phyloP scores from a whole-genome alignment of 2,329 filamentous ascomycete genomes.

The Trichoderma harzianum region DNA sequence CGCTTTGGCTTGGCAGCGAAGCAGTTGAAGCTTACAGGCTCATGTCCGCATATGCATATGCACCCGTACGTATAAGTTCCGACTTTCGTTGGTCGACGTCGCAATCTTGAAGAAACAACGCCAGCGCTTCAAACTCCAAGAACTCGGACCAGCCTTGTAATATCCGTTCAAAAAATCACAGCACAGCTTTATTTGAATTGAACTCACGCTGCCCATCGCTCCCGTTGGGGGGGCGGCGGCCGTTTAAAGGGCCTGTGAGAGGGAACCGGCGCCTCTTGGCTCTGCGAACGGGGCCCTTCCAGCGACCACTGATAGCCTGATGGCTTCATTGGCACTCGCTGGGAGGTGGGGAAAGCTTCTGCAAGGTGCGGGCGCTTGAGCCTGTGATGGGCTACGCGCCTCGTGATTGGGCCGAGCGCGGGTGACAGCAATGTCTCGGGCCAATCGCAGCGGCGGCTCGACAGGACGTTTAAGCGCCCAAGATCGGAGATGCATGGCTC shows the following conservation, averaged over 20 bases:
- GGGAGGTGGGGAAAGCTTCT: constrained; percentile 11
- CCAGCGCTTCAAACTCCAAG: neutral
- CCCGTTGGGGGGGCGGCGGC: neutral
- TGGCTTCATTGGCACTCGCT: neutral
- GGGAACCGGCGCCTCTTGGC: constrained; percentile 5
- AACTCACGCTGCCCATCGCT: neutral
- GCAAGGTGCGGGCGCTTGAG: constrained; percentile 14
- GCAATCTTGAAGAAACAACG: neutral
- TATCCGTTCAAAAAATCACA: neutral
- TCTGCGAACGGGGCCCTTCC: neutral
- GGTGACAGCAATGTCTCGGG: neutral
- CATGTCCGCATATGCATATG: constrained; percentile 7
- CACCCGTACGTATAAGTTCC: neutral
- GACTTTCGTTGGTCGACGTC: neutral
- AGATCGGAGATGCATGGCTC: constrained; percentile 23
- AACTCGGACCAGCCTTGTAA: neutral
- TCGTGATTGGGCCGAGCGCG: constrained; percentile 12
- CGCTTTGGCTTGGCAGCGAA: neutral
- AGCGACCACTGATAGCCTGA: neutral
- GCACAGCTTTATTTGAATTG: neutral
- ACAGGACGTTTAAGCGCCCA: constrained; percentile 32
- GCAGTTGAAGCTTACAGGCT: neutral
- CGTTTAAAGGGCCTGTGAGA: neutral
- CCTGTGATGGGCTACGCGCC: neutral
- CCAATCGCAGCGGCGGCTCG: constrained; percentile 28